These are phyloP conservation scores for Suillus ampliporus DNA, from an alignment of 768 basidiomycete genomes.

Conservation along the genomic window DNA sequence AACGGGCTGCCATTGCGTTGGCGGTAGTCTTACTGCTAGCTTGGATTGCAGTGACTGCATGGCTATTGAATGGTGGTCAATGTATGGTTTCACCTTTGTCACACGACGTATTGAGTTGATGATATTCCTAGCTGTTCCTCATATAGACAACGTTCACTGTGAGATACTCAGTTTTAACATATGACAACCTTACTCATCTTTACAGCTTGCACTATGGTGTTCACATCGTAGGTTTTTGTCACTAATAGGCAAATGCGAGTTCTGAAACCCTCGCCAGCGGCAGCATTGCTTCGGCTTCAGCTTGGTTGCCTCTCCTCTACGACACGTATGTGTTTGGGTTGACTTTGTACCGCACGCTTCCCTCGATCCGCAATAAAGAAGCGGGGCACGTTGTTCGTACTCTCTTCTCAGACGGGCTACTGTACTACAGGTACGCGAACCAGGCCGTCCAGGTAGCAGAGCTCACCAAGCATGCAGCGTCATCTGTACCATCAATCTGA, in stretches of 20 bases:
- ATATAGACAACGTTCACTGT: constrained; percentile 16
- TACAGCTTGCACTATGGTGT: constrained; percentile 49
- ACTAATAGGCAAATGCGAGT: background rate
- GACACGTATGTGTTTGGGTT: constrained; percentile 44
- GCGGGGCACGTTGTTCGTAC: constrained; percentile 28
- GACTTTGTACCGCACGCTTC: constrained; percentile 38
- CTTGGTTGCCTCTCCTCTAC: constrained; percentile 47
- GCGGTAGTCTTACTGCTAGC: constrained; percentile 41
- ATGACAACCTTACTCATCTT: constrained; percentile 33
- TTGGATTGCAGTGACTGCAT: constrained; percentile 55
- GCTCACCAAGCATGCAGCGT: constrained; percentile 28
- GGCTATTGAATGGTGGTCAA: constrained; percentile 54
- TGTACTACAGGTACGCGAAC: constrained; percentile 40
- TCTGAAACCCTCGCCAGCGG: constrained; percentile 17
- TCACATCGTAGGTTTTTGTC: constrained; percentile 31
- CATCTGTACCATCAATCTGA: constrained; percentile 45
- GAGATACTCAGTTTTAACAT: background rate
- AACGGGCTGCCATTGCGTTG: constrained; percentile 13
- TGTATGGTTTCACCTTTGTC: constrained; percentile 41
- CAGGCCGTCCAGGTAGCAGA: background rate
- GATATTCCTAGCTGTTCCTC: constrained; percentile 18
- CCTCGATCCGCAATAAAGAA: constrained; percentile 22
- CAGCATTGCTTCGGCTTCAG: constrained; percentile 39
- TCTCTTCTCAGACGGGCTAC: constrained; percentile 38
- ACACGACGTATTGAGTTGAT: background rate